Evolutionary conservation across 129 eudicot species (phyloP).

Genomic region (Artemisia tridentata): DNA sequence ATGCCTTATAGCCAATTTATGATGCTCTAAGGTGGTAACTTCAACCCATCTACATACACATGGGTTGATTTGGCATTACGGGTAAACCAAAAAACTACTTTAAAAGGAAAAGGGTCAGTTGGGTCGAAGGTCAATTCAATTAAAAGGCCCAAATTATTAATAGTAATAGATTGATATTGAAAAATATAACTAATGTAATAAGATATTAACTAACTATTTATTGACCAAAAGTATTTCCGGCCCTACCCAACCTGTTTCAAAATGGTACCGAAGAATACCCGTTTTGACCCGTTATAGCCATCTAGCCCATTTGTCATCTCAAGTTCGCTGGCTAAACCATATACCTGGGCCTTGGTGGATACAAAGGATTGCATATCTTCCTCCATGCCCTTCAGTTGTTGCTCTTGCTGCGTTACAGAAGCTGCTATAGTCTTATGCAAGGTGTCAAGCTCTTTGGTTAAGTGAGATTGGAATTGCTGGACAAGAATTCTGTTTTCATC

Average conservation of each 20-base stretch:
- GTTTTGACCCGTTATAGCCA: neutral
- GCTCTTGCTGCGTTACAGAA: constrained; percentile 90
- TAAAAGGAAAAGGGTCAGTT: neutral
- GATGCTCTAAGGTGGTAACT: neutral
- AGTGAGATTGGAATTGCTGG: constrained; percentile 72
- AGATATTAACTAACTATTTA: too few species aligned
- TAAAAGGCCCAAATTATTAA: neutral
- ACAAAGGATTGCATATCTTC: constrained; percentile 96
- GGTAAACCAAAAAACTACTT: too few species aligned
- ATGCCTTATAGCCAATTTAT: neutral
- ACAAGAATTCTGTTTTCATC: constrained; percentile 78
- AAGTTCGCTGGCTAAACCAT: neutral
- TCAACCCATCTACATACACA: neutral
- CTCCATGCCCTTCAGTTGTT: constrained; percentile 77
- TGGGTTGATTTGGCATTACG: too few species aligned
- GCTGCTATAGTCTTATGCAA: constrained; percentile 82
- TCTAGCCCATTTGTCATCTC: neutral
- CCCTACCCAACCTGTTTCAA: neutral
- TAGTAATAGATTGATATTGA: neutral
- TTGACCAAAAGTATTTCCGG: neutral
- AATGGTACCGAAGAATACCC: too few species aligned
- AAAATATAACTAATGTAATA: too few species aligned
- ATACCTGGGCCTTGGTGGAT: constrained; percentile 81
- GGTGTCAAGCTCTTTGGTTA: constrained; percentile 77
- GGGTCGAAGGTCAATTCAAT: neutral